These are phyloP conservation scores for Kwoniella dendrophila DNA, from an alignment of 768 basidiomycete genomes.

Conservation along the genomic window DNA sequence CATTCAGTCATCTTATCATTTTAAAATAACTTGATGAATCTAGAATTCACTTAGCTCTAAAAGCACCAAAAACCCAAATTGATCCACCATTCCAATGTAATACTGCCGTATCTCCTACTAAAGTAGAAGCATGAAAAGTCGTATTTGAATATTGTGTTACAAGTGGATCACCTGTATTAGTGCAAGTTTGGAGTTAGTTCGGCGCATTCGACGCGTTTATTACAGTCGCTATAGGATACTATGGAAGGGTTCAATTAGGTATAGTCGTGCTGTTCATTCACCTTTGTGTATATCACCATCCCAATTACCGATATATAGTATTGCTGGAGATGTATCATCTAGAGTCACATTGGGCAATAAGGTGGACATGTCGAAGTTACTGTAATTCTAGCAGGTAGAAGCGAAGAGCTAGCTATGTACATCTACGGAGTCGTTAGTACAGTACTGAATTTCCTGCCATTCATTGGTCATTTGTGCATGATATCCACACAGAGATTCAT, in stretches of 20 bases:
- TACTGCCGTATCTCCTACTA: not conserved
- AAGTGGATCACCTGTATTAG: slow-evolving; percentile 4
- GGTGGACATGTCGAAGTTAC: slow-evolving; percentile 1
- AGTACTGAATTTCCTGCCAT: too few relatives aligned
- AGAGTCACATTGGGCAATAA: slow-evolving; percentile 1
- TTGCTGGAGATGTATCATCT: slow-evolving; percentile 2
- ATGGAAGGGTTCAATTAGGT: not conserved
- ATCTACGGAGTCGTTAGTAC: too few relatives aligned
- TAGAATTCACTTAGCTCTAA: slow-evolving; percentile 3
- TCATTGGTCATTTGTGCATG: too few relatives aligned
- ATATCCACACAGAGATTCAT: too few relatives aligned
- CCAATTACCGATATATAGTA: slow-evolving; percentile 9
- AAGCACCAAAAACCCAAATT: slow-evolving; percentile 4
- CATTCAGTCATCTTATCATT: too few relatives aligned
- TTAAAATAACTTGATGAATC: not conserved
- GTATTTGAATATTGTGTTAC: not conserved
- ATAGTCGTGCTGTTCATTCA: not conserved
- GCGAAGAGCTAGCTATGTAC: too few relatives aligned
- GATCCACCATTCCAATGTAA: not conserved
- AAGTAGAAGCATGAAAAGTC: slow-evolving; percentile 2
- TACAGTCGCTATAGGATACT: not conserved
- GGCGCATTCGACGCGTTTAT: too few relatives aligned
- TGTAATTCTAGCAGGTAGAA: too few relatives aligned
- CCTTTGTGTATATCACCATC: not conserved
- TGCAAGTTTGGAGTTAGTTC: not conserved